Evolutionary conservation across 495 filamentous ascomycete genomes (phyloP), one percentile per base, ranked within the genome.

Genomic region (Evansstolkia leycettana): DNA sequence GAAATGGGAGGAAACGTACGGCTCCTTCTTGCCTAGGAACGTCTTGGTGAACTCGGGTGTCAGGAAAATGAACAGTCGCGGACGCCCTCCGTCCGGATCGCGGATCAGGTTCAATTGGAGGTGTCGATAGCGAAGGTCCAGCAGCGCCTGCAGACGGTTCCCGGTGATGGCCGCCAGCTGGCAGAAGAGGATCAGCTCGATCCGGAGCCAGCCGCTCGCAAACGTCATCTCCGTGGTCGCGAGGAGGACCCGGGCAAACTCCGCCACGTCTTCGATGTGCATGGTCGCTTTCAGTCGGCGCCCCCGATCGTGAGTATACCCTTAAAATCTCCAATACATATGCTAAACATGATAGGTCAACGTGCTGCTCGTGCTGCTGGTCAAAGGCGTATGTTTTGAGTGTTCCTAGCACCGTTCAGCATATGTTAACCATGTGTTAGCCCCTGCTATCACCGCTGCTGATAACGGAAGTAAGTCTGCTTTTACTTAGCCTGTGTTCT

Each of bases 221-320:
- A 57, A 66, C 3, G 36, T 57, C 33, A 47, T 57, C 40, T 64
- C 45, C 6, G 35, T 61, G 17, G 47, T 64, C 6, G 40, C 41
- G 25, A 66, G 34, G 11, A 56, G 34, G 9, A 54, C 46, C 17
- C 43, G 33, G 0, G 46, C 42, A 38, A 59, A 50, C 40, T 56
- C 41, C 7, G 48, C 47, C 1, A 65, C 39, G 44, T 65, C 55
- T 39, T 63, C 47, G 31, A 58, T 36, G 42, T 53, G 57, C 31
- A 61, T 61, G 15, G 43, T 52, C 18, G 34, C 38, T 31, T 37
- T 38, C 16, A 25, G 40, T n/a, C 40, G 34, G 1, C 34, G 28
- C n/a, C n/a, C n/a, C n/a, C n/a, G n/a, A n/a, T n/a, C n/a, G n/a
- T n/a, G n/a, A n/a, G n/a, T n/a, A n/a, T n/a, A n/a, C n/a, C n/a